These are phyloP conservation scores for Fusarium piperis DNA, from an alignment of 2,329 filamentous ascomycete species.

Conservation along the genomic window DNA sequence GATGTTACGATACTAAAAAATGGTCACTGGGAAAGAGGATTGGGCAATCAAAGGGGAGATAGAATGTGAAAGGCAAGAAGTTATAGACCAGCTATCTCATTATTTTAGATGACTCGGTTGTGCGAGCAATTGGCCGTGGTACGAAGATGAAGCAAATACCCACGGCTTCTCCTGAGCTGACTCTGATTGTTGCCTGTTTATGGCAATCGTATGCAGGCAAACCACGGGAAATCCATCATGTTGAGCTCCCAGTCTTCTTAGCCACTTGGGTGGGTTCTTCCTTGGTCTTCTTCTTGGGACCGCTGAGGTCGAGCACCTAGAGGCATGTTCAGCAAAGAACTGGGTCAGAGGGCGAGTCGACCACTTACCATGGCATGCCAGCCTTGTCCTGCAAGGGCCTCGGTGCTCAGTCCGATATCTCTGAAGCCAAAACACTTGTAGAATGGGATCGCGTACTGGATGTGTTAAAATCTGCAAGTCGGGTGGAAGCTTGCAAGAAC, in stretches of 20 bases:
- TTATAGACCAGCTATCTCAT: conserved; percentile 36
- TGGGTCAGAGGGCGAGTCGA: background rate
- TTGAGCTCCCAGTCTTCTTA: conserved; percentile 21
- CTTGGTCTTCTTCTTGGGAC: conserved; percentile 39
- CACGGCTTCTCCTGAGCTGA: conserved; percentile 6
- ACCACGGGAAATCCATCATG: conserved; percentile 1
- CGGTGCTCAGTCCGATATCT: conserved; percentile 73
- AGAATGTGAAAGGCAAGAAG: conserved; percentile 11
- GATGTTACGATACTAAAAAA: conserved; percentile 18
- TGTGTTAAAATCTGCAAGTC: background rate
- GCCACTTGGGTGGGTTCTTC: conserved; percentile 36
- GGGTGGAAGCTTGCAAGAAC: conserved; percentile 27
- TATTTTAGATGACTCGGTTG: conserved; percentile 24
- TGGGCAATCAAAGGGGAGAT: background rate
- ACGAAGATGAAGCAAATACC: conserved; percentile 13
- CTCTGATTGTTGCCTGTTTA: background rate
- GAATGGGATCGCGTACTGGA: conserved; percentile 72
- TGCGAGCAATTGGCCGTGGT: conserved; percentile 13
- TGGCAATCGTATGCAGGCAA: background rate
- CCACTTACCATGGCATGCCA: conserved; percentile 82
- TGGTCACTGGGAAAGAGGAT: conserved; percentile 10
- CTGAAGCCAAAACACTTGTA: conserved; percentile 82
- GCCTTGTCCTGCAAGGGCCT: conserved; percentile 78
- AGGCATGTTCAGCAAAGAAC: background rate
- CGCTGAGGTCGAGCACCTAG: conserved; percentile 38